A percentile compares a stretch with the other conserved stretches of the same genome.
Conservation (phyloP, 495 filamentous ascomycete genomes). For the Podospora conica region DNA sequence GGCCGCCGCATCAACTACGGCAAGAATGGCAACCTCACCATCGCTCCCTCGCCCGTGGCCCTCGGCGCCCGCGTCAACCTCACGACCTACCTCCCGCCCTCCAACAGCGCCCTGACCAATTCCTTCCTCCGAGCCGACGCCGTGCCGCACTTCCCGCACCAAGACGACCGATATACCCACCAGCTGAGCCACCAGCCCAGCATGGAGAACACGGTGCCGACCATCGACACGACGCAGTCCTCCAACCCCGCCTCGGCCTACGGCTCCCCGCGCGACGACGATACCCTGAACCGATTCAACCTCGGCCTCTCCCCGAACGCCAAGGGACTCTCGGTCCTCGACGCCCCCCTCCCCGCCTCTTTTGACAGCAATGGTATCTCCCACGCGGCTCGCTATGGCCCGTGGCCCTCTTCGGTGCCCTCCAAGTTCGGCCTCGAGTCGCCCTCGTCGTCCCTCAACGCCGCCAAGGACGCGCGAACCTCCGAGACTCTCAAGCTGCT, state of each 20-base stretch:
- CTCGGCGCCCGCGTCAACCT: constrained; percentile 69
- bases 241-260: constrained; percentile 73
- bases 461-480: constrained; percentile 51
- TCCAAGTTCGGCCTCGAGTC: constrained; percentile 90
- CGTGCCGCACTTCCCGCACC: constrained; percentile 34
- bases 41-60: constrained; percentile 44
- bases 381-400: constrained; percentile 79
- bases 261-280: constrained; percentile 81
- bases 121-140: constrained; percentile 71
- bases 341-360: constrained; percentile 89
- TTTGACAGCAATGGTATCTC: constrained; percentile 97
- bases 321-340: constrained; percentile 73
- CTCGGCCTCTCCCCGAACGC: constrained; percentile 68
- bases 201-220: constrained; percentile 54
- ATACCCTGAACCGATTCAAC: constrained; percentile 43
- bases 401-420: constrained; percentile 87
- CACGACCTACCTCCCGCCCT: constrained; percentile 39
- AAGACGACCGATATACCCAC: constrained; percentile 40
- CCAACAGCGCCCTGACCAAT: constrained; percentile 74
- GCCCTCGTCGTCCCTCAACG: constrained; percentile 66
- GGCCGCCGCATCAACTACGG: constrained; percentile 80
- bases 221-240: constrained; percentile 73
- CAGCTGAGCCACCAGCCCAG: constrained; percentile 40
- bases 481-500: constrained; percentile 72
- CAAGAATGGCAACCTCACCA: constrained; percentile 46